These are phyloP conservation scores for Rhododendron griersonianum DNA, from an alignment of 148 eudicot genomes.

Conservation along the genomic window DNA sequence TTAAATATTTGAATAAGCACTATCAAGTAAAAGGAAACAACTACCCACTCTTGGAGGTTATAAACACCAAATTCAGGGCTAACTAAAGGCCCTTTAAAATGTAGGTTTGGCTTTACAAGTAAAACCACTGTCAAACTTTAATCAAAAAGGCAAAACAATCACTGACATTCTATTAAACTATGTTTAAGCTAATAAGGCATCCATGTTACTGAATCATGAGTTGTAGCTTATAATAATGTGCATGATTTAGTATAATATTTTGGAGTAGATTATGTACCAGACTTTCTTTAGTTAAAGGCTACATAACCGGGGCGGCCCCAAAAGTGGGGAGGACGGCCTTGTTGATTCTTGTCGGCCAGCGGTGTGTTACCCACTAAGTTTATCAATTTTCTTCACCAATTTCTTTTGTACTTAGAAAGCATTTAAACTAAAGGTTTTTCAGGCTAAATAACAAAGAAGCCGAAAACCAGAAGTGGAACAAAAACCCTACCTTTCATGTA, in stretches of 20 bases:
- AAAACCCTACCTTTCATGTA: neutral
- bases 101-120: constrained; percentile 23
- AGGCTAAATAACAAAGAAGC: neutral
- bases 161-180: neutral
- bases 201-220: constrained; percentile 36
- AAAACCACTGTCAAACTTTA: constrained; percentile 7
- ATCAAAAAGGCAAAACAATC: constrained; percentile 11
- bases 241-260: neutral
- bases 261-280: constrained; percentile 12
- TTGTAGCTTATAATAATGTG: constrained; percentile 11
- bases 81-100: neutral
- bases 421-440: neutral
- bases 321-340: constrained; percentile 30
- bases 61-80: neutral
- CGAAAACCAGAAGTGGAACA: neutral
- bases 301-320: constrained; percentile 8
- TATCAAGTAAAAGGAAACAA: neutral
- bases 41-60: neutral
- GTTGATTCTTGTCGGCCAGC: constrained; percentile 29
- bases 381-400: neutral
- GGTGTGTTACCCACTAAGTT: constrained; percentile 17
- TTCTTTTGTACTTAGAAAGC: neutral
- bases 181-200: constrained; percentile 20
- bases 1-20: neutral
- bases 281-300: constrained; percentile 20